Evolutionary conservation across 805 yeast species (phyloP), one percentile per base, ranked within the genome.

Genomic region (Schwanniomyces sp.): DNA sequence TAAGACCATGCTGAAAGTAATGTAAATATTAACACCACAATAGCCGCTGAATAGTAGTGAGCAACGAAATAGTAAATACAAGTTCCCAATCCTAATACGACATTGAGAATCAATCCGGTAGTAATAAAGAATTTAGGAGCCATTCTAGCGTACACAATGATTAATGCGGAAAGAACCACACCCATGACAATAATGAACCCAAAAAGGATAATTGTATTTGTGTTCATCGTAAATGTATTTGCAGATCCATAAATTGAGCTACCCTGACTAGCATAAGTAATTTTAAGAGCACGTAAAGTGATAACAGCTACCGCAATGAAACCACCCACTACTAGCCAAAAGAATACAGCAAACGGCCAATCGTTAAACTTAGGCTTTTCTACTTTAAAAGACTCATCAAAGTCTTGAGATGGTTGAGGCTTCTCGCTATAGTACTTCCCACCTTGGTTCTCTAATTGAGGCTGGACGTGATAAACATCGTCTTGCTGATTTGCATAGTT

Each of bases 11-110:
- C 88, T 21, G 84, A 76, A 45, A 86, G 64, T 2, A 78, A 59
- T 0, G 91, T 77, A 63, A 88, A 86, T 1, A 85, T 75, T 52
- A 86, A 67, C 53, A 85, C 86, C 32, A 85, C 90, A 50, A 88
- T 73, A 2, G 90, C 96, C 0, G 95, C 92, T 4, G 92, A 84
- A 73, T 85, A 89, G 65, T 88, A 86, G 28, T 75, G 71, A 54
- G 78, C 74, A 1, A 76, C 83, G 56, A 91, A 75, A 59, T 86
- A 88, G 66, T 81, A 85, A 54, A 91, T 84, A 5, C 90, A 81
- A 5, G 95, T 84, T 14, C 87, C 96, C 25, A 89, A 56, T 3
- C 92, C 89, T 48, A 88, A 64, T 1, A 82, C 56, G 10, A 88
- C 74, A 59, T 88, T 88, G 41, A 84, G 67, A 28, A 87, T 72